Percentiles rank a stretch among this genome's conserved stretches.
phyloP scores from a whole-genome alignment of 2,329 filamentous ascomycete genomes.

The Xylaria sp. region DNA sequence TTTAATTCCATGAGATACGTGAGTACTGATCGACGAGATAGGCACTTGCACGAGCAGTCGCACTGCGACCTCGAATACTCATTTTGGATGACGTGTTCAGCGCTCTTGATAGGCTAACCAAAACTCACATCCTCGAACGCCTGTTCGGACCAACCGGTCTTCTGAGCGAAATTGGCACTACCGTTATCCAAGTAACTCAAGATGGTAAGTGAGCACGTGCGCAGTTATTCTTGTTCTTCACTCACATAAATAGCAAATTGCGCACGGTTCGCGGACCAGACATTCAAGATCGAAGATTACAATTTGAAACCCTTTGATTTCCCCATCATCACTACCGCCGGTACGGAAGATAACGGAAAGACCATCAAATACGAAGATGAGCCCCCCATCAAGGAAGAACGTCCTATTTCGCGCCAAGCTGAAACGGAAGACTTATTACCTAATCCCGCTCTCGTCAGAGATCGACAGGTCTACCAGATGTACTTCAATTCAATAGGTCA shows the following conservation, averaged over 20 bases:
- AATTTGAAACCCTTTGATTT: not conserved
- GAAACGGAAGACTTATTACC: not conserved
- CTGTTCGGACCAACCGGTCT: not conserved
- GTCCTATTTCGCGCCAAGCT: not conserved
- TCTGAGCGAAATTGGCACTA: not conserved
- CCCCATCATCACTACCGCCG: not conserved
- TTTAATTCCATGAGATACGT: not conserved
- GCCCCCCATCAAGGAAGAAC: not conserved
- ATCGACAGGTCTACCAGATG: not conserved
- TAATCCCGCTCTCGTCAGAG: not conserved
- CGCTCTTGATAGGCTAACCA: not conserved
- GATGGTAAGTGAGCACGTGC: not conserved
- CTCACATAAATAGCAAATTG: conserved; percentile 1
- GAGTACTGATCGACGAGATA: not conserved
- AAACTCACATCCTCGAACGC: not conserved
- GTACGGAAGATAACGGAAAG: not conserved
- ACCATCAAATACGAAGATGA: not conserved
- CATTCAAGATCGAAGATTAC: not conserved
- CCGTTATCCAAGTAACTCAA: conserved; percentile 1
- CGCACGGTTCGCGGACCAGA: not conserved
- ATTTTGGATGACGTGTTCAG: not conserved
- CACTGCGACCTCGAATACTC: not conserved
- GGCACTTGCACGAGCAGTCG: not conserved
- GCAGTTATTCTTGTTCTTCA: not conserved
- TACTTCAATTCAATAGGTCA: not conserved